Percentiles rank a stretch among this genome's conserved stretches.
These are phyloP conservation scores for Vickermania ingenoplastis DNA, from an alignment of 208 protist species.

Conservation along the genomic window DNA sequence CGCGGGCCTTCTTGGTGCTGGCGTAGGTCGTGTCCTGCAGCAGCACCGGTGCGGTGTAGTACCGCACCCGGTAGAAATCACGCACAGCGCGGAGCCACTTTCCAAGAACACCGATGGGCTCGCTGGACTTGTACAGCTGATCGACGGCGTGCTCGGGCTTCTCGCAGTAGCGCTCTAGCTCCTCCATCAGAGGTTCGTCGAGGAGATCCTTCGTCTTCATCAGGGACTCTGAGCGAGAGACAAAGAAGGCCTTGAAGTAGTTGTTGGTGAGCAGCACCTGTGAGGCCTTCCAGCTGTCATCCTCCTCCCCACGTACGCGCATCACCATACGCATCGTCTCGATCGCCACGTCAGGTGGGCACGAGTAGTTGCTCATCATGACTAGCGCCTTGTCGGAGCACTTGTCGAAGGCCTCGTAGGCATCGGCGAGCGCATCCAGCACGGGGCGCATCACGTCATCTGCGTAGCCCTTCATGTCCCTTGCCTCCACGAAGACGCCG, in stretches of 20 bases:
- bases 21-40: conserved; percentile 7
- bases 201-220: conserved; percentile 34
- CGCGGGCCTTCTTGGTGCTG: conserved; percentile 1
- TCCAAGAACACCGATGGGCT: conserved; percentile 47
- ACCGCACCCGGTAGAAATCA: conserved; percentile 46
- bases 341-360: conserved; percentile 49
- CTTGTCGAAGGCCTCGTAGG: conserved; percentile 38
- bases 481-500: conserved; percentile 20
- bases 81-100: conserved; percentile 52
- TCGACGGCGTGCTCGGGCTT: conserved; percentile 32
- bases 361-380: conserved; percentile 50
- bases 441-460: conserved; percentile 26
- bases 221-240: conserved; percentile 43
- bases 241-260: conserved; percentile 70
- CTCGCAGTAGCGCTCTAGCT: conserved; percentile 45
- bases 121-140: conserved; percentile 28
- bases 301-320: conserved; percentile 42
- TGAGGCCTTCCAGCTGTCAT: conserved; percentile 28
- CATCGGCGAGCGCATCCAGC: conserved; percentile 21
- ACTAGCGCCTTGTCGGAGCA: conserved; percentile 34
- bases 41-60: conserved; percentile 35
- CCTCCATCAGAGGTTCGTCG: conserved; percentile 21
- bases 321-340: conserved; percentile 56
- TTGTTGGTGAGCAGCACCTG: conserved; percentile 62
- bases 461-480: conserved; percentile 31